phyloP scores from a whole-genome alignment of 352 stramenopile species.

The Plasmopara halstedii region DNA sequence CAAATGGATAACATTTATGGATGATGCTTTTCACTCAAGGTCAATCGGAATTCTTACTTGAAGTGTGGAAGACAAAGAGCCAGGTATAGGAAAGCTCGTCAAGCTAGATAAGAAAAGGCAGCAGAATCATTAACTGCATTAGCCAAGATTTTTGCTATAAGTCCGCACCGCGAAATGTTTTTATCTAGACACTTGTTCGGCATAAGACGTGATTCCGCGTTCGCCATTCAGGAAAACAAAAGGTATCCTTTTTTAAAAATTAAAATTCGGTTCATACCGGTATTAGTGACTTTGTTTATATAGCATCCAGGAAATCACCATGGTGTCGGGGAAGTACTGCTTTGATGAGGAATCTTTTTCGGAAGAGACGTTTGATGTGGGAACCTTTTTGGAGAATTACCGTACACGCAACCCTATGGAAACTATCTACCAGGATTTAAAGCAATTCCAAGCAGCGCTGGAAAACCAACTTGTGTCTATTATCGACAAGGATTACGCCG shows the following conservation, averaged over 20 bases:
- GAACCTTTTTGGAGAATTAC: conserved; percentile 69
- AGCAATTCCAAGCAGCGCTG: conserved; percentile 75
- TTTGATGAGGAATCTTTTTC: conserved; percentile 80
- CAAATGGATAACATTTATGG: no score
- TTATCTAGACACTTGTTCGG: conserved; percentile 39
- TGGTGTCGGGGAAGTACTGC: conserved; percentile 59
- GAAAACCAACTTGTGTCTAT: conserved; percentile 87
- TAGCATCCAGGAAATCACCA: neutral
- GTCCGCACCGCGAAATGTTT: conserved; percentile 39
- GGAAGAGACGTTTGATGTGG: conserved; percentile 61
- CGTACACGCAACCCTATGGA: conserved; percentile 70
- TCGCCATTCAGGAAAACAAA: conserved; percentile 6
- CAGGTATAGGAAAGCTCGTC: conserved; percentile 61
- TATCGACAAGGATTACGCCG: conserved; percentile 86
- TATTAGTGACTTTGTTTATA: no score
- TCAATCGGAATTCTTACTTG: no score
- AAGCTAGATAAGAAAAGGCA: conserved; percentile 25
- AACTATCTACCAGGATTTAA: conserved; percentile 77
- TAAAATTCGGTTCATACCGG: neutral
- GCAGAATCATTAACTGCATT: neutral
- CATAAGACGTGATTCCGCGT: conserved; percentile 27
- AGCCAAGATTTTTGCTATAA: neutral
- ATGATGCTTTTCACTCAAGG: no score
- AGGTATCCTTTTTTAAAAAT: neutral
- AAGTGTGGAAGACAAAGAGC: conserved; percentile 42